Percentiles rank a stretch among this genome's conserved stretches.
Evolutionary conservation across 768 basidiomycete species (phyloP).

Genomic region (Kwoniella botswanensis): DNA sequence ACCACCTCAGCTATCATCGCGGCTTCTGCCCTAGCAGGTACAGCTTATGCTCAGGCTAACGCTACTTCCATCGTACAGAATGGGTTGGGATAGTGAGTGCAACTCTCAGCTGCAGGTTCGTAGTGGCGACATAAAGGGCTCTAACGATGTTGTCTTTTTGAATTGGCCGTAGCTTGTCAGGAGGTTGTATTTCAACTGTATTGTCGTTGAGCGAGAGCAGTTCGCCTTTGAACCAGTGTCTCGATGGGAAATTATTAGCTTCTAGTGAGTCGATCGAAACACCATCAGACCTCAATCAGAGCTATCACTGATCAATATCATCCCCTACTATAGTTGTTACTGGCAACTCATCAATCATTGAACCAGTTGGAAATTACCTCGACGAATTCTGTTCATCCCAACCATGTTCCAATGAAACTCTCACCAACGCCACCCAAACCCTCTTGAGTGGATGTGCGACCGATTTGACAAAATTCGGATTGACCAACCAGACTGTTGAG

Average conservation of each 20-base stretch:
- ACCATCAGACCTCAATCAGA: too few species aligned
- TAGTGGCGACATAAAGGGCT: too few species aligned
- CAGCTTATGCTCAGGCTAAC: constrained; percentile 3
- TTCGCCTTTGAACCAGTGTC: constrained; percentile 10
- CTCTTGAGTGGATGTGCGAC: constrained; percentile 37
- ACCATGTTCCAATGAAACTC: constrained; percentile 39
- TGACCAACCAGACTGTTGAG: constrained; percentile 34
- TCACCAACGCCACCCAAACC: constrained; percentile 30
- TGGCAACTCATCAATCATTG: constrained; percentile 45
- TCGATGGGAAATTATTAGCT: constrained; percentile 11
- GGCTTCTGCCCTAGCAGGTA: constrained; percentile 5
- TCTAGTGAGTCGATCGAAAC: constrained; percentile 4
- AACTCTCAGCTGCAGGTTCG: not conserved
- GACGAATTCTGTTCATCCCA: constrained; percentile 33
- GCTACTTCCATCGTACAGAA: constrained; percentile 1
- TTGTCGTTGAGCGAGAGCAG: not conserved
- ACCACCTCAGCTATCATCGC: constrained; percentile 11
- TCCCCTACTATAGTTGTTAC: constrained; percentile 23
- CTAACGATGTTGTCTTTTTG: not conserved
- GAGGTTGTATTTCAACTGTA: constrained; percentile 2
- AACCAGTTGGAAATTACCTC: constrained; percentile 46
- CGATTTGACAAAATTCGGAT: constrained; percentile 35
- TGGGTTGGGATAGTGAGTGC: constrained; percentile 7
- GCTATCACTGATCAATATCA: too few species aligned
- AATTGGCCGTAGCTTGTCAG: not conserved